These are phyloP conservation scores for Pseudogymnoascus sp. DNA, from an alignment of 2,329 filamentous ascomycete genomes.

Conservation along the genomic window DNA sequence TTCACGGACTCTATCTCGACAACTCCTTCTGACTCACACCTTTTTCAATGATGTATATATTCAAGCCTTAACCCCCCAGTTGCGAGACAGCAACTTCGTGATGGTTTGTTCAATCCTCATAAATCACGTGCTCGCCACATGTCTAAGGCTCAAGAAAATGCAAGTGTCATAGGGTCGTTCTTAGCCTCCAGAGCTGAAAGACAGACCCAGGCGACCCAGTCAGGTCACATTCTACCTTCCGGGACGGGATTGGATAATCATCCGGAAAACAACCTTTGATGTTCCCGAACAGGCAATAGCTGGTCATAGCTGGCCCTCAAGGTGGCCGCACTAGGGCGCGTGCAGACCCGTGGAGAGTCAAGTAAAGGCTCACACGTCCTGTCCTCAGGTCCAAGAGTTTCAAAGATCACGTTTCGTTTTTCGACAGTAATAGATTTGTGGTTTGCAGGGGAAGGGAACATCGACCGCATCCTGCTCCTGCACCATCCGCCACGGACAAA, in stretches of 20 bases:
- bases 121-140: slow-evolving; percentile 4
- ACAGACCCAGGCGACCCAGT: background rate
- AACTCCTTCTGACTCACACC: slow-evolving; percentile 4
- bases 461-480: background rate
- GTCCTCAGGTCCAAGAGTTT: slow-evolving; percentile 6
- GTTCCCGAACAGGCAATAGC: slow-evolving; percentile 3
- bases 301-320: slow-evolving; percentile 3
- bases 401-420: background rate
- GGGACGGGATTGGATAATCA: background rate
- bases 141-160: background rate
- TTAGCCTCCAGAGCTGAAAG: background rate
- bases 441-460: background rate
- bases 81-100: background rate
- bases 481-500: background rate
- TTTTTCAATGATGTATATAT: slow-evolving; percentile 3
- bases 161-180: background rate
- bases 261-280: background rate
- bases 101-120: slow-evolving; percentile 2
- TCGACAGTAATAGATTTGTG: background rate
- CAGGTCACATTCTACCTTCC: slow-evolving; percentile 4
- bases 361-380: slow-evolving; percentile 4
- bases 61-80: background rate
- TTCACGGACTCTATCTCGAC: background rate
- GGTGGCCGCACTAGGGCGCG: background rate
- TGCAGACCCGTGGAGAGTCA: slow-evolving; percentile 1